Conservation (phyloP, 371 early-diverging fungal species). For the Rhizomucor miehei region DNA sequence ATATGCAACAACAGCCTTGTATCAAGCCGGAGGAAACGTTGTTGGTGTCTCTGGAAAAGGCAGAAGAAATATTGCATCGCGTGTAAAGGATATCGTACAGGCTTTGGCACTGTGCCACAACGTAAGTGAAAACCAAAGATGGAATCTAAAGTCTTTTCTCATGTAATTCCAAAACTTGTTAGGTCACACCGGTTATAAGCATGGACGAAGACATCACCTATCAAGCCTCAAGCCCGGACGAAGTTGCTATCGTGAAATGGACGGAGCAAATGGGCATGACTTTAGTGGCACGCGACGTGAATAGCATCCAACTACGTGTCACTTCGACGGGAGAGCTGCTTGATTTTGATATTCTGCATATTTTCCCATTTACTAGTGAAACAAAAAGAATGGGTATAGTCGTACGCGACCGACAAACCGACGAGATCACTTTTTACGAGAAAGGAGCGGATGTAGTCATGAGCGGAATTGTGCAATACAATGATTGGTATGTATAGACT, state of each 20-base stretch:
- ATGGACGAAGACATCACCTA: constrained; percentile 64
- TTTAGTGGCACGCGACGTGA: constrained; percentile 74
- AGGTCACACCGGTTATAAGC: constrained; percentile 56
- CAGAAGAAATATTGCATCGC: constrained; percentile 73
- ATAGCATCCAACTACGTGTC: constrained; percentile 69
- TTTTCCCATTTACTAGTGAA: constrained; percentile 98
- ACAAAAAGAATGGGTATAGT: constrained; percentile 99
- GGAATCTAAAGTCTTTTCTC: constrained; percentile 5
- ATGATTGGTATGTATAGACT: constrained; percentile 79
- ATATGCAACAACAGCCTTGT: constrained; percentile 1
- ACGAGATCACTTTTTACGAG: constrained; percentile 82
- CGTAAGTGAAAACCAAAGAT: constrained; percentile 45
- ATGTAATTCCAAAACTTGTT: constrained; percentile 7
- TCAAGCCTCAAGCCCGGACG: constrained; percentile 99
- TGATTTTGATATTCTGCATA: constrained; percentile 83
- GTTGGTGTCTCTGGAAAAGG: constrained; percentile 41
- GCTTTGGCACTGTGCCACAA: constrained; percentile 93
- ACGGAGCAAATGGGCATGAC: constrained; percentile 89
- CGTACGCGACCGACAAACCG: constrained; percentile 65
- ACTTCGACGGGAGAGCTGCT: constrained; percentile 39
- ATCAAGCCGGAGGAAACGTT: constrained; percentile 17
- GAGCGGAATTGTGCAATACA: constrained; percentile 87
- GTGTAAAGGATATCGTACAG: constrained; percentile 80
- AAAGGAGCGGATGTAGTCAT: constrained; percentile 99
- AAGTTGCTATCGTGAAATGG: constrained; percentile 99